A percentile compares a stretch with the other conserved stretches of the same genome.
Conservation (phyloP, 495 filamentous ascomycete genomes). For the Bacidia rubella region DNA sequence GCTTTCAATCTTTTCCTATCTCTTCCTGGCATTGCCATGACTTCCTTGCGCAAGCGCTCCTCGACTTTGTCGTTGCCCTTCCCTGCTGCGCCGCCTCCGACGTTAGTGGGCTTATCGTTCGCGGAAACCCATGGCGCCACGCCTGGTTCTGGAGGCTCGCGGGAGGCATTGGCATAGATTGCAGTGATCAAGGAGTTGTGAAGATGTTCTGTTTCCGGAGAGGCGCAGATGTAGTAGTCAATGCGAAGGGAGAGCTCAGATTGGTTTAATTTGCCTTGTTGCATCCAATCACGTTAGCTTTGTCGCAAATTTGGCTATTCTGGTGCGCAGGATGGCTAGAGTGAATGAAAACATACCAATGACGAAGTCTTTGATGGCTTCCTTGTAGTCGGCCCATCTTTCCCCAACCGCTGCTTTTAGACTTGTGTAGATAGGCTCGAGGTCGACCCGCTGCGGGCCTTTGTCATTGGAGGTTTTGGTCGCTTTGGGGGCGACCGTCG, state of each 20-base stretch:
- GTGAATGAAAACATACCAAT: conserved; percentile 45
- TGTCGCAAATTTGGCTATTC: not conserved
- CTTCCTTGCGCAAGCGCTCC: conserved; percentile 77
- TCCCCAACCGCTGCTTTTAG: conserved; percentile 72
- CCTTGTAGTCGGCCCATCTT: conserved; percentile 81
- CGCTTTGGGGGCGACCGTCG: conserved; percentile 28
- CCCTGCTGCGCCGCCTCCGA: conserved; percentile 51
- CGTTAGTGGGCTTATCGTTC: conserved; percentile 76
- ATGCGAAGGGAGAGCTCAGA: conserved; percentile 67
- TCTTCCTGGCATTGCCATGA: conserved; percentile 79
- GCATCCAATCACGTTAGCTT: conserved; percentile 6
- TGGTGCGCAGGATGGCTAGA: not conserved
- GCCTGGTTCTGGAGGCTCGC: conserved; percentile 82
- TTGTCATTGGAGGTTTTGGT: conserved; percentile 48
- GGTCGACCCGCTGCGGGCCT: conserved; percentile 69
- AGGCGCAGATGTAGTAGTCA: conserved; percentile 54
- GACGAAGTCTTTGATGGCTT: conserved; percentile 63
- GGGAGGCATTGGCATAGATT: conserved; percentile 71
- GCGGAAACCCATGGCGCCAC: conserved; percentile 84
- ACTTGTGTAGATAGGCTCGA: conserved; percentile 78
- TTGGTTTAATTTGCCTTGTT: conserved; percentile 67
- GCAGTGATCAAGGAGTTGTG: conserved; percentile 85
- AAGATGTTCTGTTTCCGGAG: conserved; percentile 60
- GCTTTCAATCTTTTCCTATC: conserved; percentile 82
- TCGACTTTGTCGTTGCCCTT: conserved; percentile 81